A percentile compares a stretch with the other conserved stretches of the same genome.
phyloP scores from a whole-genome alignment of 805 yeast species.

The Candida stauntonica region DNA sequence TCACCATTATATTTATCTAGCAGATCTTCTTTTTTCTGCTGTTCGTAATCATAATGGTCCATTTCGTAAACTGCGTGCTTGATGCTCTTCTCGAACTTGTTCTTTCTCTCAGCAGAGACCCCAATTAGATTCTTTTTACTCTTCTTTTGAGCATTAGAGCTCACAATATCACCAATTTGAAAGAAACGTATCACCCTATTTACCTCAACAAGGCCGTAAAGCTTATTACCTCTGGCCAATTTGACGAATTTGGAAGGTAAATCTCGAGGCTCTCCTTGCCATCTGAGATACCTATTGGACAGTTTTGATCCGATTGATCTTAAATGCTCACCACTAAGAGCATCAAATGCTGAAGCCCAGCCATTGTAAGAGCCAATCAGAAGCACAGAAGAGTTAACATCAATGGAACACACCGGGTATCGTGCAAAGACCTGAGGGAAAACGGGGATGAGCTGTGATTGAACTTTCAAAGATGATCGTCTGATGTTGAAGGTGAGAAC shows the following conservation, averaged over 20 bases:
- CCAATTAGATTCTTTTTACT: constrained; percentile 14
- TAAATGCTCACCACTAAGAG: constrained; percentile 18
- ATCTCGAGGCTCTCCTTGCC: not conserved
- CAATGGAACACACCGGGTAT: constrained; percentile 16
- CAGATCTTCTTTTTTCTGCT: constrained; percentile 11
- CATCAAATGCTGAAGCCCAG: constrained; percentile 23
- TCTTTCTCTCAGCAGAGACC: constrained; percentile 18
- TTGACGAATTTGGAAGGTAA: constrained; percentile 11
- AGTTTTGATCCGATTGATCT: constrained; percentile 18
- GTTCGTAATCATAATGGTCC: constrained; percentile 16
- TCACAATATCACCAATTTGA: constrained; percentile 18
- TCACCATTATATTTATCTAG: constrained; percentile 25
- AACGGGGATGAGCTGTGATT: constrained; percentile 4
- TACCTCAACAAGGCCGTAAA: constrained; percentile 18
- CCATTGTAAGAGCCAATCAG: constrained; percentile 24
- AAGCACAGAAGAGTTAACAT: constrained; percentile 22
- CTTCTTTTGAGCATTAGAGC: constrained; percentile 6
- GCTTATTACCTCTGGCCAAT: constrained; percentile 12
- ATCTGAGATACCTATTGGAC: constrained; percentile 13
- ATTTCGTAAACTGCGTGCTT: constrained; percentile 22
- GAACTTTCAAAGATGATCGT: not conserved
- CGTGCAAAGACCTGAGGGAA: constrained; percentile 1
- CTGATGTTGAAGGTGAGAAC: constrained; percentile 20
- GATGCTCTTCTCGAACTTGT: constrained; percentile 17
- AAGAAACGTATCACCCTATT: constrained; percentile 23